phyloP scores from a whole-genome alignment of 257 asterid genomes.

The Primulina huaijiensis region DNA sequence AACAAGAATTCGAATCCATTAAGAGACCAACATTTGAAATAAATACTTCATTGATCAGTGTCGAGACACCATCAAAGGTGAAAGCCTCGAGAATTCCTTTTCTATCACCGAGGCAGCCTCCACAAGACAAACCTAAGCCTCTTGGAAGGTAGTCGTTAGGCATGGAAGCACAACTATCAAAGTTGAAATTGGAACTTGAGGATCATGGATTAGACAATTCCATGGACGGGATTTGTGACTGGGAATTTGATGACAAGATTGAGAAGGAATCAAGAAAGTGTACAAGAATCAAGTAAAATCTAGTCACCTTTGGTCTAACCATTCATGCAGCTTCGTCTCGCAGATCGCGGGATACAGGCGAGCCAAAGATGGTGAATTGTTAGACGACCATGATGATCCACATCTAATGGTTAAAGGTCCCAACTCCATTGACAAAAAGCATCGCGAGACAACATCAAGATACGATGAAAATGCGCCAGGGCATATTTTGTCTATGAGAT shows the following conservation, averaged over 20 bases:
- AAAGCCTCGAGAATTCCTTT: constrained; percentile 34
- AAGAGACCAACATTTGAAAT: constrained; percentile 49
- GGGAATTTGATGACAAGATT: constrained; percentile 67
- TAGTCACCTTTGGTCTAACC: constrained; percentile 6
- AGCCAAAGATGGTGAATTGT: background rate
- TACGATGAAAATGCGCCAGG: constrained; percentile 14
- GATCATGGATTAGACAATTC: constrained; percentile 42
- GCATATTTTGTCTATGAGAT: background rate
- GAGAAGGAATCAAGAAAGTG: constrained; percentile 36
- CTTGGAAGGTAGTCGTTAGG: constrained; percentile 31
- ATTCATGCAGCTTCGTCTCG: constrained; percentile 6
- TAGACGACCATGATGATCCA: constrained; percentile 13
- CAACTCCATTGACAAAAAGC: constrained; percentile 12
- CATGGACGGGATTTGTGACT: constrained; percentile 59
- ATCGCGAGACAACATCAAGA: constrained; percentile 16
- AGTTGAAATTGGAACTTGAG: constrained; percentile 69
- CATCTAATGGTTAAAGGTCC: constrained; percentile 8
- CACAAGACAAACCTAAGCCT: constrained; percentile 28
- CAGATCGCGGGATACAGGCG: background rate
- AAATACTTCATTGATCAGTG: constrained; percentile 27
- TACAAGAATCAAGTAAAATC: constrained; percentile 2
- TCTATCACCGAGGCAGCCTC: constrained; percentile 31
- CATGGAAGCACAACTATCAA: constrained; percentile 57
- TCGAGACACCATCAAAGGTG: constrained; percentile 36
- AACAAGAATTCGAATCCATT: constrained; percentile 56